Conservation (phyloP, 305 asterid species). For the Rubia balearica region DNA sequence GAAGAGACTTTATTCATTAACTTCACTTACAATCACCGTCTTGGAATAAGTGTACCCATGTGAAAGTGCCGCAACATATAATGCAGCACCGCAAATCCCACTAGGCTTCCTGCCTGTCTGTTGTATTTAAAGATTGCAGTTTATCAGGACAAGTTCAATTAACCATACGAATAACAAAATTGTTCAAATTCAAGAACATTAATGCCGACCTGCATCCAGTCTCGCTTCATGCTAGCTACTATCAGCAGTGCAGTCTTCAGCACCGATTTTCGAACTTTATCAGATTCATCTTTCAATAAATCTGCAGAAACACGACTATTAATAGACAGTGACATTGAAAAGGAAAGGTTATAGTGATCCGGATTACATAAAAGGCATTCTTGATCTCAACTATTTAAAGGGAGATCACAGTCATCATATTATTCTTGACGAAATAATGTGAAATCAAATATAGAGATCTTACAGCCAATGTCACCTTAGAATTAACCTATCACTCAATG, state of each 20-base stretch:
- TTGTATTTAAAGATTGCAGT: conserved; percentile 15
- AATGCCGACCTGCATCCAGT: conserved; percentile 80
- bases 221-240: conserved; percentile 91
- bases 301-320: conserved; percentile 28
- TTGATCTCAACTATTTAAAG: not conserved
- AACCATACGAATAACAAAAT: not conserved
- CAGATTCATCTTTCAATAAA: conserved; percentile 33
- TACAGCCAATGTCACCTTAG: not conserved
- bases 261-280: conserved; percentile 19
- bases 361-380: not conserved
- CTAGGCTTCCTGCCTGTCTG: conserved; percentile 97
- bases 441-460: not conserved
- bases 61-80: conserved; percentile 70
- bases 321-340: not conserved
- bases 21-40: conserved; percentile 53
- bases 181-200: conserved; percentile 12
- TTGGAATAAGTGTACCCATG: conserved; percentile 58
- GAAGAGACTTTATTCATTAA: not conserved
- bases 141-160: not conserved
- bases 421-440: not conserved
- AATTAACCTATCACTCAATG: not conserved
- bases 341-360: not conserved
- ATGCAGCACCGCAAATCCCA: conserved; percentile 91
- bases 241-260: conserved; percentile 56
- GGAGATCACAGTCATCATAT: not conserved